Percentiles rank a stretch among this genome's conserved stretches.
These are phyloP conservation scores for Globisporangium megalacanthum DNA, from an alignment of 352 stramenopile species.

Conservation along the genomic window DNA sequence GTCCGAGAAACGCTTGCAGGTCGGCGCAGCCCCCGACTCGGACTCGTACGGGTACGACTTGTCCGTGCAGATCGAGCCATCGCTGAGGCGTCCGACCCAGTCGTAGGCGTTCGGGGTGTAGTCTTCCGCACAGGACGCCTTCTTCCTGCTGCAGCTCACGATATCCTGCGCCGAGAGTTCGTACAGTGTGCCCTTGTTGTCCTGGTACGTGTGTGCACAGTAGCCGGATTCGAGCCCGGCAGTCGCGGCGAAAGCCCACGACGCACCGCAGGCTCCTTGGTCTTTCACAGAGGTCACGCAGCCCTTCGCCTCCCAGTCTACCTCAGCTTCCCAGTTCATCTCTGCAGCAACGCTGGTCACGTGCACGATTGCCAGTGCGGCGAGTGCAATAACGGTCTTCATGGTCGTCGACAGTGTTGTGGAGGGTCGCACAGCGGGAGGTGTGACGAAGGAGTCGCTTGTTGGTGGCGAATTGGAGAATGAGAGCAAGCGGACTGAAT, in stretches of 20 bases:
- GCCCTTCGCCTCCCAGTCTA: constrained; percentile 16
- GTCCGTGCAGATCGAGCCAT: constrained; percentile 15
- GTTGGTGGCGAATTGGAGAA: no score
- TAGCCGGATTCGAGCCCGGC: constrained; percentile 15
- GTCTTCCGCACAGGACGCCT: background rate
- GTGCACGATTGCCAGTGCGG: background rate
- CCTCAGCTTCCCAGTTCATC: no score
- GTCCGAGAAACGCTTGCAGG: constrained; percentile 9
- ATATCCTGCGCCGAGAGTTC: constrained; percentile 18
- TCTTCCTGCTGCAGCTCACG: constrained; percentile 6
- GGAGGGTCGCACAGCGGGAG: no score
- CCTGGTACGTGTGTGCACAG: no score
- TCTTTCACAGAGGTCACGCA: constrained; percentile 20
- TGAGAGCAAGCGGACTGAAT: no score
- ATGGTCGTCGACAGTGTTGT: no score
- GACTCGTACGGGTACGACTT: constrained; percentile 14
- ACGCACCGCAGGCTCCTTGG: constrained; percentile 18
- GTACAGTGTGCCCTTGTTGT: constrained; percentile 1
- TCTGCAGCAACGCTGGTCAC: no score
- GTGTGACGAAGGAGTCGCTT: no score
- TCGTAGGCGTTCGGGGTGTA: background rate
- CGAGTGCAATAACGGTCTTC: background rate
- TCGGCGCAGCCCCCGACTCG: background rate
- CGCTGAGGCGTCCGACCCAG: constrained; percentile 10
- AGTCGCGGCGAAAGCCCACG: constrained; percentile 11